Evolutionary conservation across 345 rosid genomes (phyloP), one percentile per base, ranked within the genome.

Genomic region (Crucihimalaya himalaica): DNA sequence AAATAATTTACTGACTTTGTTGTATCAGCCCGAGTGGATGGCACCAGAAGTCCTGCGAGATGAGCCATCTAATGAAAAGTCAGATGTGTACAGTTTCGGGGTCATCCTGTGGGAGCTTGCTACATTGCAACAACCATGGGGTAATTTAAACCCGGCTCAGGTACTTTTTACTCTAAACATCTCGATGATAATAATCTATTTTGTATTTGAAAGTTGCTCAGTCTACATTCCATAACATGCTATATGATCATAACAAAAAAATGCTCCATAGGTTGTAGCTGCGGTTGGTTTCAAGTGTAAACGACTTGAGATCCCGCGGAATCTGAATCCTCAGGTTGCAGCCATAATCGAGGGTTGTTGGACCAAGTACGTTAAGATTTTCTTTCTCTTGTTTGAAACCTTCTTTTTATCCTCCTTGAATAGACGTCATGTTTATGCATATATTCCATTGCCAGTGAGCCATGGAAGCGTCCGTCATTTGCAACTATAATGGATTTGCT

Each of bases 1-100:
- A 23, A 61, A 61, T 43, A 39, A 51, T 13, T 14, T 12, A 28
- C 3, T 15, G 61, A 32, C 35, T 73, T 29, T 72, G 62, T 19
- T 76, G 1, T 79, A 55, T 74, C 80, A 94, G 98, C 97, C 98
- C 52, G 98, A 91, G 82, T 94, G 98, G 98, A 94, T 94, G 98
- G 98, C 98, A 73, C 98, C 98, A 43, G 98, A 94, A 85, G 98
- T 94, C 67, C 88, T 94, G 10, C 86, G 98, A 25, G 98, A 94
- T 73, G 98, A 94, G 79, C 97, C 86, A 68, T 94, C 98, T 62
- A 94, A 94, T 72, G 98, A 94, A 60, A 94, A 94, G 73, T 90
- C 99, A 16, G 99, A 95, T 45, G 78, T 95, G 43, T 95, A 95
- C 82, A 95, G 99, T 79, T 95, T 95, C 72, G 99, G 99, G 48